These are phyloP conservation scores for Colletotrichum noveboracense DNA, from an alignment of 2,329 filamentous ascomycete species.

Conservation along the genomic window DNA sequence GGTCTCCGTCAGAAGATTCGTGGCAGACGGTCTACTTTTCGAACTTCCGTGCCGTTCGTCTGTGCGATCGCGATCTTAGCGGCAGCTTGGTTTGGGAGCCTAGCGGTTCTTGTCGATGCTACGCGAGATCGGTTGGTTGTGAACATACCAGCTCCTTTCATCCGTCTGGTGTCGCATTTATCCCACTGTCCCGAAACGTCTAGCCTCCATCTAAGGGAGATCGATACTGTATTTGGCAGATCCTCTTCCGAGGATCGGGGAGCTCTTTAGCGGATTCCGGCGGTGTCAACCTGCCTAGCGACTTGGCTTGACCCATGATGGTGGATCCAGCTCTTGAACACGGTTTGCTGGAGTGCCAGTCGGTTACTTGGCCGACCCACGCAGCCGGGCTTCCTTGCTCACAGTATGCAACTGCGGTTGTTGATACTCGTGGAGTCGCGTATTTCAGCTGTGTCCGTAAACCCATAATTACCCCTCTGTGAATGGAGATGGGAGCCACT, in stretches of 20 bases:
- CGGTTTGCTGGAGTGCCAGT: background rate
- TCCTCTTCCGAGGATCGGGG: background rate
- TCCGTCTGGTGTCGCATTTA: background rate
- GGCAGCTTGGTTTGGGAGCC: background rate
- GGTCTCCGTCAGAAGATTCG: background rate
- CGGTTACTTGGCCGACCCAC: background rate
- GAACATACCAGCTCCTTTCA: background rate
- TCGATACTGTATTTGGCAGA: constrained; percentile 1
- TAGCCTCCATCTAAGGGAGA: background rate
- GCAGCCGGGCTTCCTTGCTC: background rate
- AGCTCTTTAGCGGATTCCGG: background rate
- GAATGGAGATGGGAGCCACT: background rate
- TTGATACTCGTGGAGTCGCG: background rate
- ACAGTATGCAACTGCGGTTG: background rate
- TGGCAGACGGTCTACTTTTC: background rate
- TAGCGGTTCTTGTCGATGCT: background rate
- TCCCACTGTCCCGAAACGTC: constrained; percentile 10
- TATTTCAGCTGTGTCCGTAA: background rate
- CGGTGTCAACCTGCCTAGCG: background rate
- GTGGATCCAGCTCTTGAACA: background rate
- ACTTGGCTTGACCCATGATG: background rate
- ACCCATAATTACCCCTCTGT: background rate
- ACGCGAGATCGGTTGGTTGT: background rate
- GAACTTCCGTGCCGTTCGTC: background rate
- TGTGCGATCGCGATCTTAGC: background rate